Percentiles rank a stretch among this genome's conserved stretches.
Evolutionary conservation across 768 basidiomycete species (phyloP).

Genomic region (Leucocoprinus birnbaumii): DNA sequence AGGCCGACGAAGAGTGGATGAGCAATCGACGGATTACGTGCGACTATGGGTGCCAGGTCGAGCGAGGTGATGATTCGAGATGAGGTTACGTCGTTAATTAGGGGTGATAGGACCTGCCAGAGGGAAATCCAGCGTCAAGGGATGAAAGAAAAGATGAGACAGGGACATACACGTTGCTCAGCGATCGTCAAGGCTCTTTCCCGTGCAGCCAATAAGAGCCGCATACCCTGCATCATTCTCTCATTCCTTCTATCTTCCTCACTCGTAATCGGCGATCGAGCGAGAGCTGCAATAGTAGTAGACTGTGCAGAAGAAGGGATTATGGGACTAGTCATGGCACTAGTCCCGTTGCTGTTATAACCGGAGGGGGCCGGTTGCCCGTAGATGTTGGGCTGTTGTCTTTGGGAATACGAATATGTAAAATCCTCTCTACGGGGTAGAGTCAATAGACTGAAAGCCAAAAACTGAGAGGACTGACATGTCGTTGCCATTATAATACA

Average conservation of each 20-base stretch:
- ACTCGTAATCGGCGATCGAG: constrained; percentile 29
- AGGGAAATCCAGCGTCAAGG: not conserved
- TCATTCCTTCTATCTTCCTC: constrained; percentile 60
- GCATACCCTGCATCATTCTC: constrained; percentile 59
- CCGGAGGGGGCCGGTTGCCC: constrained; percentile 40
- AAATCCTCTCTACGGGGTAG: constrained; percentile 35
- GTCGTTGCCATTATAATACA: constrained; percentile 48
- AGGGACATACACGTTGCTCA: constrained; percentile 67
- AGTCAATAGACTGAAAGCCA: not conserved
- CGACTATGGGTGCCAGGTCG: constrained; percentile 64
- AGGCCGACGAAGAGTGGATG: constrained; percentile 63
- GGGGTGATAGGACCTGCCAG: constrained; percentile 49
- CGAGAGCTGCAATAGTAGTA: constrained; percentile 12
- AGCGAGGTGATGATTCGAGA: constrained; percentile 60
- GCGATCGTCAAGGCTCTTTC: constrained; percentile 71
- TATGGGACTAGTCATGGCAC: not conserved
- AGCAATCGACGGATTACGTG: constrained; percentile 67
- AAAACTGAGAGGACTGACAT: constrained; percentile 28
- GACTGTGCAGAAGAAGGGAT: not conserved
- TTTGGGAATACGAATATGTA: constrained; percentile 40
- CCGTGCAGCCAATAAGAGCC: constrained; percentile 64
- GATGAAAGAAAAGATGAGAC: not conserved
- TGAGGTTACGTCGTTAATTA: constrained; percentile 41
- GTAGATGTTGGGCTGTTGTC: constrained; percentile 27
- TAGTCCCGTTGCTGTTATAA: constrained; percentile 25